Percentiles rank a stretch among this genome's conserved stretches.
These are phyloP conservation scores for Danielia reshetovae DNA, from an alignment of 805 yeast species.

Conservation along the genomic window DNA sequence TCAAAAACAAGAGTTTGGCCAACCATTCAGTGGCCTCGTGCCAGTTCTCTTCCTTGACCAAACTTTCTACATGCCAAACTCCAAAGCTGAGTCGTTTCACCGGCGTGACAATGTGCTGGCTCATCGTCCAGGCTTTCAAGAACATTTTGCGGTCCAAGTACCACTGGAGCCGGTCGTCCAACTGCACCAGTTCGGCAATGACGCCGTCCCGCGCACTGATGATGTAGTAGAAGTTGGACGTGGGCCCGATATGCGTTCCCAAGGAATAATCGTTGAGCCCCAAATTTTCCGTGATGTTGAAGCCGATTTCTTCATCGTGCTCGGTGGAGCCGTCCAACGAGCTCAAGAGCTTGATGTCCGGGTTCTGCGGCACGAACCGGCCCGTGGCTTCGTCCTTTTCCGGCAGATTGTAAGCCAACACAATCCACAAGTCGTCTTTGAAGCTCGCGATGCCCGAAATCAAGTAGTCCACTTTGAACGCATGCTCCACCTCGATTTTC, in stretches of 20 bases:
- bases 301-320: conserved; percentile 73
- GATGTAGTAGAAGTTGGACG: conserved; percentile 52
- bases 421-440: conserved; percentile 64
- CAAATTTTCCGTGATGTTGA: conserved; percentile 43
- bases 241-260: conserved; percentile 45
- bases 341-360: conserved; percentile 73
- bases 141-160: conserved; percentile 49
- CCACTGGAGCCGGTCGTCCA: conserved; percentile 74
- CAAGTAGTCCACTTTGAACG: conserved; percentile 46
- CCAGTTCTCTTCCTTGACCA: conserved; percentile 50
- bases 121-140: conserved; percentile 75
- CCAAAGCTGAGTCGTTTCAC: conserved; percentile 59
- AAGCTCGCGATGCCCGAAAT: conserved; percentile 79
- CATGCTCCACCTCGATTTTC: conserved; percentile 45
- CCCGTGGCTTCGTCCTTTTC: conserved; percentile 16
- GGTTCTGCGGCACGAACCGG: conserved; percentile 40
- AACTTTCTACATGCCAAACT: conserved; percentile 45
- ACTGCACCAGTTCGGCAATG: conserved; percentile 64
- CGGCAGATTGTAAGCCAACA: conserved; percentile 50
- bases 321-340: conserved; percentile 64
- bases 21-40: conserved; percentile 50
- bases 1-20: conserved; percentile 16
- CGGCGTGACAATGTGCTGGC: conserved; percentile 52
- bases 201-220: conserved; percentile 82
- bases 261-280: conserved; percentile 81